Base-by-base conservation (phyloP, 164 flowering plant species). In the Echeveria elegans region DNA sequence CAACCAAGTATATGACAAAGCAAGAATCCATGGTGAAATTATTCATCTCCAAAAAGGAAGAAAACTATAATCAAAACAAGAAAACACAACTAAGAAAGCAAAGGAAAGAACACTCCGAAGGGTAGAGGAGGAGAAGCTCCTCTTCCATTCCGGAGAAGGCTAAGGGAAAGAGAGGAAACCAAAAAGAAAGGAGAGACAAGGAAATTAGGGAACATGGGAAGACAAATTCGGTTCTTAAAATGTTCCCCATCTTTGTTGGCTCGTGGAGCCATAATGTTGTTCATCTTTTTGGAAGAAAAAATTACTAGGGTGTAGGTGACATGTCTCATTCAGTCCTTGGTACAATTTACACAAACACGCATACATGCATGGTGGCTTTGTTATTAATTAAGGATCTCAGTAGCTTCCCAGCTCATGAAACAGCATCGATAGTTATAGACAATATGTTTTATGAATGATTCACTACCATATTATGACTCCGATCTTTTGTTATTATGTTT, bases 251-350 rank as follows among this genome's bases (percentile, higher is more conserved):
- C 29, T 52, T 52, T 28, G 29, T 52, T 10, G 28, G 58, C 26
- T 52, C 58, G 58, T 52, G 58, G 56, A 48, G 24, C 56, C 56
- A 48, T 11, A 48, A 48, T 48, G 56, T 48, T 24, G 56, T 48
- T 48, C 58, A 52, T 52, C 29, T 3, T 23, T 52, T 5, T 21
- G 28, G 12, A 21, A 23, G 23, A 52, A 52, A 52, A 7, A 48
- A n/a, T n/a, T n/a, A n/a, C 53, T 21, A 52, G 58, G 58, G 29
- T 52, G 21, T 52, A 21, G 58, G 58, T 52, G 58, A 10, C 28
- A 52, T 52, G 58, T 52, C 58, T 52, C 58, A 52, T 23, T 52
- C 26, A 23, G 23, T 52, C 58, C 58, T 23, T 52, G 7, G 58
- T 12, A 52, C 16, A 7, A 7, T 21, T 52, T 6, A 52, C 28